Evolutionary conservation across 2,329 filamentous ascomycete genomes (phyloP).

Genomic region (Epichloe bromicola): DNA sequence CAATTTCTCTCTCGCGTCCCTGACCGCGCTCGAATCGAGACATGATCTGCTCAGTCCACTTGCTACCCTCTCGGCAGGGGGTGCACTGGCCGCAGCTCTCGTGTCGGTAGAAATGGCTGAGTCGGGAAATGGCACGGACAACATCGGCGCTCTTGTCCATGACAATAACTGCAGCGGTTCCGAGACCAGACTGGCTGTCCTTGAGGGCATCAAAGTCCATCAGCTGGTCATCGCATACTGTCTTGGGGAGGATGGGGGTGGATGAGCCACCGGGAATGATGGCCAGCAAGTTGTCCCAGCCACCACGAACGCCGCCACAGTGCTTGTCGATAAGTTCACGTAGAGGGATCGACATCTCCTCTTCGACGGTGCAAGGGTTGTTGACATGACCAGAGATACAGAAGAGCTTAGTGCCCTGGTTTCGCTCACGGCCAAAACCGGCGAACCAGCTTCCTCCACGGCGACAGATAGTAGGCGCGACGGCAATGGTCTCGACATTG

Average conservation of each 20-base stretch:
- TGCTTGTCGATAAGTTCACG: conserved; percentile 96
- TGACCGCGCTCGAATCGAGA: conserved; percentile 84
- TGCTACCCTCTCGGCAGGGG: conserved; percentile 96
- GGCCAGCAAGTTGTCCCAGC: conserved; percentile 95
- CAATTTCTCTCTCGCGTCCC: conserved; percentile 87
- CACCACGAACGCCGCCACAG: conserved; percentile 90
- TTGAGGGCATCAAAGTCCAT: conserved; percentile 99
- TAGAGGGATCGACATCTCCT: conserved; percentile 97
- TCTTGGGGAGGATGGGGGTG: conserved; percentile 86
- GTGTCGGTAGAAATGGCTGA: conserved; percentile 96
- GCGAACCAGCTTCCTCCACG: conserved; percentile 90
- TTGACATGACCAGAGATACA: conserved; percentile 99
- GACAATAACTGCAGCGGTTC: conserved; percentile 94
- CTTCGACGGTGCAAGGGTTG: conserved; percentile 94
- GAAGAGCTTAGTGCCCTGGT: conserved; percentile 94
- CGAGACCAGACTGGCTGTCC: conserved; percentile 93
- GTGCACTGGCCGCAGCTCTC: conserved; percentile 98
- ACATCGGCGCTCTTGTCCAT: conserved; percentile 98
- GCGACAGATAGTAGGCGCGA: conserved; percentile 89
- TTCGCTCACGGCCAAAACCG: conserved; percentile 85
- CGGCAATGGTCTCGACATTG: conserved; percentile 94
- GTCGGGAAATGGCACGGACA: conserved; percentile 80
- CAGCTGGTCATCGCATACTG: conserved; percentile 81
- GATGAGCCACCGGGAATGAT: conserved; percentile 95
- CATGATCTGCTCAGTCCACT: conserved; percentile 99